Evolutionary conservation across 352 stramenopile species (phyloP), one percentile per base, ranked within the genome.

Genomic region (Pythium brachiatum): DNA sequence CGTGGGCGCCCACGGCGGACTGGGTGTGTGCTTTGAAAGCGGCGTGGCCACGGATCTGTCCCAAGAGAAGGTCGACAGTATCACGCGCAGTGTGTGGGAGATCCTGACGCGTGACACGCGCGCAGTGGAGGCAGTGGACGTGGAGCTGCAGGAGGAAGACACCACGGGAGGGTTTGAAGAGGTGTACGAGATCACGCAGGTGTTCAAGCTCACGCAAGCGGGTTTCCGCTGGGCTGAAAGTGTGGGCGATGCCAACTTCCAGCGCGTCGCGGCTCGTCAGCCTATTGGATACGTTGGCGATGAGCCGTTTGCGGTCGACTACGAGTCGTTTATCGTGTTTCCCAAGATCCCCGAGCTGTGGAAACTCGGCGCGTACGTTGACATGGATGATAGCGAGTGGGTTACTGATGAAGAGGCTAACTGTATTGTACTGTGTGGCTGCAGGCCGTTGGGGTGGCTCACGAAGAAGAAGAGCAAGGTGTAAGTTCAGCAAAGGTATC

Each of bases 21-120:
- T 87, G 29, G 81, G 78, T 7, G 52, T 90, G 25, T 91, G 82
- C 69, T 89, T 77, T 26, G 83, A 93, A 61, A 90, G 79, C 57
- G 81, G 83, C 0, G 18, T 88, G 11, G 78, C 80, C 23, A 81
- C 66, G 32, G 81, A 90, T 57, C 53, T 86, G 9, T 87, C 76
- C 7, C 39, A 63, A 12, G 36, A 44, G 7, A 90, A 83, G 54
- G 71, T 89, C 25, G 63, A 78, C 18, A 62, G 60, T 4, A 79
- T 89, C 29, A 67, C 63, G 5, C 51, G 62, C 6, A 74, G 77
- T 34, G 36, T 92, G 7, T 52, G 82, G 53, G 55, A 74, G 32
- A 83, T 92, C 20, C 69, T 92, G 29, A 47, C 70, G 23, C 43
- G 69, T 27, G 83, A 92, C 32, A 75, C 68, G 38, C 53, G 66